phyloP scores from a whole-genome alignment of 192 early-diverging fungal genomes.

The Linnemannia schmuckeri region DNA sequence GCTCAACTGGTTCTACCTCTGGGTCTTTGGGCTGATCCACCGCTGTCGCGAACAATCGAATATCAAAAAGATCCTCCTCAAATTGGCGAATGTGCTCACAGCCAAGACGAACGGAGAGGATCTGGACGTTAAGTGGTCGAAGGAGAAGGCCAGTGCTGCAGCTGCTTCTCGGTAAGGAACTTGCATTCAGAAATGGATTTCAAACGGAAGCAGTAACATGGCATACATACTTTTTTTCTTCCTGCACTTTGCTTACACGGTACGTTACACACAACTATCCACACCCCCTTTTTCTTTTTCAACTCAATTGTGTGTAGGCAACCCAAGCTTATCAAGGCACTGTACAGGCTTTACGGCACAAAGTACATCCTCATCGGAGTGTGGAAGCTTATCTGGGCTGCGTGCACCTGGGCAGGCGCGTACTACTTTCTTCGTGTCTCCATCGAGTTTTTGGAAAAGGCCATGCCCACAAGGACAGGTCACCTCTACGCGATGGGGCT shows the following conservation, averaged over 20 bases:
- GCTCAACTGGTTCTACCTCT: conserved; percentile 39
- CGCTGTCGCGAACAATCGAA: conserved; percentile 30
- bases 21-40: conserved; percentile 31
- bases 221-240: background rate
- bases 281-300: background rate
- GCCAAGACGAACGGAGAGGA: conserved; percentile 33
- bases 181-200: background rate
- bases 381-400: conserved; percentile 72
- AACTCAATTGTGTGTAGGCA: background rate
- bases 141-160: conserved; percentile 20
- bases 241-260: background rate
- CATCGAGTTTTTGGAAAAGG: conserved; percentile 50
- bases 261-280: background rate
- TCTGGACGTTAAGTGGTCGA: conserved; percentile 31
- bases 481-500: conserved; percentile 67
- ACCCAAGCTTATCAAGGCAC: conserved; percentile 24
- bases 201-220: background rate
- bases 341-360: conserved; percentile 32
- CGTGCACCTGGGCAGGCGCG: conserved; percentile 68
- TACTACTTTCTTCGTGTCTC: conserved; percentile 63
- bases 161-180: conserved; percentile 10
- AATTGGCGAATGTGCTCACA: conserved; percentile 18
- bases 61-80: conserved; percentile 24
- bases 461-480: conserved; percentile 46
- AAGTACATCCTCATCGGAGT: conserved; percentile 64